Evolutionary conservation across 257 asterid species (phyloP), one percentile per base, ranked within the genome.

Genomic region (Lithospermum erythrorhizon): DNA sequence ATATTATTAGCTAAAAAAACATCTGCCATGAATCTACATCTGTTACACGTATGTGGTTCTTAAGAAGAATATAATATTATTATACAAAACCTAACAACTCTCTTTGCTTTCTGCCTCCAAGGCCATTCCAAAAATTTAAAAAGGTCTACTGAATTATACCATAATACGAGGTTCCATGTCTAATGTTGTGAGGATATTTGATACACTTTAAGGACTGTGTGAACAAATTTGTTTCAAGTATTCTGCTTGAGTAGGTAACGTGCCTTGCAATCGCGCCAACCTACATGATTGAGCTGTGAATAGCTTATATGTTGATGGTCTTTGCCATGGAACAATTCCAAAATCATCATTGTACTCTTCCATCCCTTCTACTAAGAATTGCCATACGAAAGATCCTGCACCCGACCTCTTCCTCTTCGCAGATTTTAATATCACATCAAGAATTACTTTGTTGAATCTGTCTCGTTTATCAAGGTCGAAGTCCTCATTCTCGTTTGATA

Each of bases 351-450:
- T 86, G 45, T 81, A 87, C 3, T 79, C 83, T 61, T 89, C 95
- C 99, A 93, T 89, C 51, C 87, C 94, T 63, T 84, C 99, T 0
- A 87, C 96, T 29, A 89, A 74, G 62, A 93, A 93, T 74, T 93
- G 99, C 99, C 99, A 89, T 37, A 85, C 83, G 49, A 89, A 78
- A 47, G 96, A 75, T 60, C 99, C 97, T 10, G 90, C 95, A 0
- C 97, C 99, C 0, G 97, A 78, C 62, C 68, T 78, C 73, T 72
- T 82, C 52, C 68, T 72, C 62, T 70, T 71, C 35, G 97, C 87
- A 5, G 99, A 89, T 60, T 84, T 93, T 87, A 84, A 68, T 55
- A 78, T 75, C 18, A 93, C 70, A 55, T 89, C 91, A 6, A 85
- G 95, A 56, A 89, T 84, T 10, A 85, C 79, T 72, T 89, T 65